phyloP scores from a whole-genome alignment of 345 rosid genomes.

The Populus deltoides region DNA sequence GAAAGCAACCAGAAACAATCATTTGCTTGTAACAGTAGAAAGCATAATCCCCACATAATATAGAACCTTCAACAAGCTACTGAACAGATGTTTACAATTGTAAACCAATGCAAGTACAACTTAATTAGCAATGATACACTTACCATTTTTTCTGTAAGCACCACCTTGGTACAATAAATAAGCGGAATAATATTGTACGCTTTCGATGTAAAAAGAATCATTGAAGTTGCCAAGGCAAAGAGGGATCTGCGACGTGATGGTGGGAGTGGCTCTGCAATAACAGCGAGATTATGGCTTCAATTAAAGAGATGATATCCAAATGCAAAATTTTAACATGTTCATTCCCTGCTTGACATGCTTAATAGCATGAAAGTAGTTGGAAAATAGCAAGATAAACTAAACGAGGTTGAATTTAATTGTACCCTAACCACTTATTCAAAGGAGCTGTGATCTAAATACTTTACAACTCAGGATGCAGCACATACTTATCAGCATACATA shows the following conservation, averaged over 20 bases:
- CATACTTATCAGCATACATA: neutral
- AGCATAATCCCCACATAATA: neutral
- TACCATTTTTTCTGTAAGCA: constrained; percentile 65
- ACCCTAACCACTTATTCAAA: neutral
- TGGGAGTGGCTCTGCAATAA: constrained; percentile 68
- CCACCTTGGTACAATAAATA: constrained; percentile 45
- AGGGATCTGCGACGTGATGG: constrained; percentile 82
- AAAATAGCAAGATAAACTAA: neutral
- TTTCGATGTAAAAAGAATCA: constrained; percentile 84
- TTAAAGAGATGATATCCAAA: constrained; percentile 3
- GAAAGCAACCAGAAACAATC: neutral
- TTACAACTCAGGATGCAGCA: neutral
- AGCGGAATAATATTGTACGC: constrained; percentile 60
- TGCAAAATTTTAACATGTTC: neutral
- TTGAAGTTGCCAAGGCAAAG: constrained; percentile 73
- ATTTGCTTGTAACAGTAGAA: neutral
- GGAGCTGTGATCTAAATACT: neutral
- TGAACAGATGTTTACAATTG: neutral
- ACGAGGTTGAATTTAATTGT: neutral
- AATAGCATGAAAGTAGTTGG: neutral
- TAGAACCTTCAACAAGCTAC: neutral
- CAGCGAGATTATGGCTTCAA: neutral
- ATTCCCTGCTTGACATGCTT: neutral
- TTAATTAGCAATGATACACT: constrained; percentile 7
- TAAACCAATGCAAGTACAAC: constrained; percentile 6